Evolutionary conservation across 2,329 filamentous ascomycete species (phyloP), one percentile per base, ranked within the genome.

Genomic region (Alternaria incomplexa): DNA sequence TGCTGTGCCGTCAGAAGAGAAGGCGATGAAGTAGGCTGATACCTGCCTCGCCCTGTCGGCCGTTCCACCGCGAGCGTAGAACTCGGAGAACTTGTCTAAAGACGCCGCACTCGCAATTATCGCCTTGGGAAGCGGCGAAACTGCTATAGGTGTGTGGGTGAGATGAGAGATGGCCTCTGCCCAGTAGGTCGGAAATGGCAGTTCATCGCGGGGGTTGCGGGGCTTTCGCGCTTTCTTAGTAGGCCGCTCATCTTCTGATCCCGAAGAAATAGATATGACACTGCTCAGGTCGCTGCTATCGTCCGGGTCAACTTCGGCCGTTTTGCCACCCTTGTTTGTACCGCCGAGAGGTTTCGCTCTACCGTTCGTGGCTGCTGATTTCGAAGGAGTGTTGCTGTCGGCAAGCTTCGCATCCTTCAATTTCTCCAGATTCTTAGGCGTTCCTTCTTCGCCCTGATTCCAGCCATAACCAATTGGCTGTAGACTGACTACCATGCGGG

Each of bases 151-250:
- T 52, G 88, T 92, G 57, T 92, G 88, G 0, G 92, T 95, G 4
- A 93, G 85, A 2, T 93, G 91, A 0, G 94, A 97, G 2, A 96
- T 84, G 3, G 92, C 91, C 78, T 99, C 96, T 0, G 91, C 91
- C 96, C 96, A 99, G 78, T 98, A 98, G 54, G 92, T 91, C 1
- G 96, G 94, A 68, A 90, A 96, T 3, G 90, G 88, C 26, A 97
- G 84, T 69, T 97, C 93, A 20, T 86, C 84, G 70, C 97, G 93
- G 71, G 90, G 92, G 57, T 75, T 73, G 58, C 85, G 84, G 62
- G 84, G 85, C 25, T 75, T 73, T 52, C 73, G 76, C 7, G 70
- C 72, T 43, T 78, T 80, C 68, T 81, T 85, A 54, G 78, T 80
- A 6, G 30, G 83, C 80, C 12, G 87, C 1, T 89, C 81, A 0